These are phyloP conservation scores for Populus euphratica DNA, from an alignment of 345 rosid species.

Conservation along the genomic window DNA sequence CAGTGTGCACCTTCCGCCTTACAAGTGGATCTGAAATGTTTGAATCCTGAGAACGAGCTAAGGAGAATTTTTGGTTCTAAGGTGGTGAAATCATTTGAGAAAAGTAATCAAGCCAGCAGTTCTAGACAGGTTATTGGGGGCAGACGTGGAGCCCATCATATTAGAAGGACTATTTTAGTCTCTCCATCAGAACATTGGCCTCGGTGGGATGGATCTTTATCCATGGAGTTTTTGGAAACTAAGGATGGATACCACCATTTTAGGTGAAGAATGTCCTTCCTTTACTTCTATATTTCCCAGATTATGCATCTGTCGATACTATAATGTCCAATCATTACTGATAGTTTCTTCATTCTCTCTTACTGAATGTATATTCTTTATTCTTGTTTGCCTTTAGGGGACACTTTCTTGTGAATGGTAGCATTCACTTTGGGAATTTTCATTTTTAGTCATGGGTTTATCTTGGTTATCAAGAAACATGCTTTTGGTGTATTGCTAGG, in stretches of 20 bases:
- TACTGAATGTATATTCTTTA: background rate
- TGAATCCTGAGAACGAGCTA: constrained; percentile 74
- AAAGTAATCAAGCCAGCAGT: constrained; percentile 49
- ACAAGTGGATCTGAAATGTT: constrained; percentile 64
- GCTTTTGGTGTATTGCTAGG: background rate
- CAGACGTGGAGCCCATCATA: constrained; percentile 65
- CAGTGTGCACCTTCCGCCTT: constrained; percentile 35
- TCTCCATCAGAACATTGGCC: constrained; percentile 82
- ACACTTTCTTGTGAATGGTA: background rate
- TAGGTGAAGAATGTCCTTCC: constrained; percentile 39
- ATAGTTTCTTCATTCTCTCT: background rate
- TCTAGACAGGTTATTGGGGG: constrained; percentile 69
- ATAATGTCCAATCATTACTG: background rate
- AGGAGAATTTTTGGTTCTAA: constrained; percentile 80
- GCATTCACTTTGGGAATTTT: background rate
- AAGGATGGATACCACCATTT: constrained; percentile 63
- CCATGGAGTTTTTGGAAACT: constrained; percentile 79
- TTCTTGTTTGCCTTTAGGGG: background rate
- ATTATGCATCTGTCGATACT: background rate
- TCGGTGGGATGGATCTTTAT: constrained; percentile 84
- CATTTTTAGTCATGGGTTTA: background rate
- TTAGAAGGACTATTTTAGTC: constrained; percentile 61
- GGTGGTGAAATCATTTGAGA: constrained; percentile 77
- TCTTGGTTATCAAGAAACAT: background rate
- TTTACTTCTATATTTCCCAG: background rate